Conservation (phyloP, 768 basidiomycete genomes). For the Paxillus involutus region DNA sequence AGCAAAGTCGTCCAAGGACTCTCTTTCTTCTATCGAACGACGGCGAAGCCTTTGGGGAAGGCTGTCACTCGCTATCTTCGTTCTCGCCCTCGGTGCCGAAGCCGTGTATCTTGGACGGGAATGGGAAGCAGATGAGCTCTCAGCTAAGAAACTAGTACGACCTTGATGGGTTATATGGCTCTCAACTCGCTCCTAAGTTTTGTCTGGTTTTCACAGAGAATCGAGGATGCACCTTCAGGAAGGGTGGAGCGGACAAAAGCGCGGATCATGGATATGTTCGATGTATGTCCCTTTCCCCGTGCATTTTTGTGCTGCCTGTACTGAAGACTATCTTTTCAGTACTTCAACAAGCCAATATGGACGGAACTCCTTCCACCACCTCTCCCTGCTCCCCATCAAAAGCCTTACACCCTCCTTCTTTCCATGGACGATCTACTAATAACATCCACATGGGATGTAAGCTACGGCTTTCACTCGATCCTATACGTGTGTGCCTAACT, state of each 20-base stretch:
- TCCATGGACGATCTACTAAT: conserved; percentile 92
- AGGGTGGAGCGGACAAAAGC: conserved; percentile 64
- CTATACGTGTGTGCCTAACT: neutral
- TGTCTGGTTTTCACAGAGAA: conserved; percentile 39
- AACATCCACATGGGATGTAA: conserved; percentile 93
- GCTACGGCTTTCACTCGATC: conserved; percentile 33
- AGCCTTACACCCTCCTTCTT: conserved; percentile 89
- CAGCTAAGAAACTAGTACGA: conserved; percentile 60
- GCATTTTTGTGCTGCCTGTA: neutral
- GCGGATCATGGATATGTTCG: conserved; percentile 65
- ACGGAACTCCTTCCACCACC: conserved; percentile 88
- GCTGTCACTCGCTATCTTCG: conserved; percentile 51
- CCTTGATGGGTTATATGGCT: neutral
- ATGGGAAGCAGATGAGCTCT: conserved; percentile 75
- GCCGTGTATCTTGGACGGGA: conserved; percentile 72
- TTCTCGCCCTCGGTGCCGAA: conserved; percentile 55
- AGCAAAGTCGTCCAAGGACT: conserved; percentile 75
- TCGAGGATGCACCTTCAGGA: conserved; percentile 58
- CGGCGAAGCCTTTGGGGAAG: conserved; percentile 58
- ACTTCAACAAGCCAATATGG: conserved; percentile 94
- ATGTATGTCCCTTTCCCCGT: conserved; percentile 44
- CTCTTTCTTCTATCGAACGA: conserved; percentile 77
- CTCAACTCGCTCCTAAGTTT: neutral
- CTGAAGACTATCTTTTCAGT: conserved; percentile 41
- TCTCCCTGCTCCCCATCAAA: conserved; percentile 76